Evolutionary conservation across 192 early-diverging fungal species (phyloP).

Genomic region (Paraglomus brasilianum): DNA sequence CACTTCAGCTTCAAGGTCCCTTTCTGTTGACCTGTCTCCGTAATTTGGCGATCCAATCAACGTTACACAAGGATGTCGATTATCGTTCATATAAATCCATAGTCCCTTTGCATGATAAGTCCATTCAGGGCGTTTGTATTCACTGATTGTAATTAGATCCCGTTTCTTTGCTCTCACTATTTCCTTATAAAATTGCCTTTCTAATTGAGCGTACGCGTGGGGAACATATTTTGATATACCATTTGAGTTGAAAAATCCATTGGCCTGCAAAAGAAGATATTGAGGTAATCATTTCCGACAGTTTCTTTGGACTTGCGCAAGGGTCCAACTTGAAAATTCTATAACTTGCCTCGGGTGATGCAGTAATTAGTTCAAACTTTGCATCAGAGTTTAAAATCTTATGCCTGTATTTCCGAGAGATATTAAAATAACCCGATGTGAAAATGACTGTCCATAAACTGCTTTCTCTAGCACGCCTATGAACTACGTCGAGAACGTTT

Average conservation of each 20-base stretch:
- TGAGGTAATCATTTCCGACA: too few relatives aligned
- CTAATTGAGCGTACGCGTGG: constrained; percentile 86
- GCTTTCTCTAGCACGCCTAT: constrained; percentile 27
- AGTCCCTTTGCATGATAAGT: constrained; percentile 96
- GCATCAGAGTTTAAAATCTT: constrained; percentile 59
- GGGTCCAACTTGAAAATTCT: background rate
- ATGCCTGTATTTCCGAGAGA: constrained; percentile 67
- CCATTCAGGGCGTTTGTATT: constrained; percentile 82
- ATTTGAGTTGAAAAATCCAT: constrained; percentile 85
- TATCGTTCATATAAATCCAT: constrained; percentile 65
- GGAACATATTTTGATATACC: constrained; percentile 89
- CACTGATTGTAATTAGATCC: constrained; percentile 64
- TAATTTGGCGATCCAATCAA: constrained; percentile 94
- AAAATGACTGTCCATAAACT: constrained; percentile 64
- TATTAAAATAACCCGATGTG: constrained; percentile 94
- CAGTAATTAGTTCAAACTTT: constrained; percentile 71
- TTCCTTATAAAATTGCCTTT: constrained; percentile 63
- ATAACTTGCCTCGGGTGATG: constrained; percentile 75
- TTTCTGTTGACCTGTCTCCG: constrained; percentile 85
- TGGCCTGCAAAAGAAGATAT: constrained; percentile 60
- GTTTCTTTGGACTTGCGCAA: background rate
- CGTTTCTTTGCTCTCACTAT: constrained; percentile 42
- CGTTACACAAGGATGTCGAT: constrained; percentile 64
- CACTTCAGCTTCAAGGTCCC: constrained; percentile 88
- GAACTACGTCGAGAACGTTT: constrained; percentile 58